Base-by-base conservation (phyloP, 345 rosid genomes). In the Citrus maxima region DNA sequence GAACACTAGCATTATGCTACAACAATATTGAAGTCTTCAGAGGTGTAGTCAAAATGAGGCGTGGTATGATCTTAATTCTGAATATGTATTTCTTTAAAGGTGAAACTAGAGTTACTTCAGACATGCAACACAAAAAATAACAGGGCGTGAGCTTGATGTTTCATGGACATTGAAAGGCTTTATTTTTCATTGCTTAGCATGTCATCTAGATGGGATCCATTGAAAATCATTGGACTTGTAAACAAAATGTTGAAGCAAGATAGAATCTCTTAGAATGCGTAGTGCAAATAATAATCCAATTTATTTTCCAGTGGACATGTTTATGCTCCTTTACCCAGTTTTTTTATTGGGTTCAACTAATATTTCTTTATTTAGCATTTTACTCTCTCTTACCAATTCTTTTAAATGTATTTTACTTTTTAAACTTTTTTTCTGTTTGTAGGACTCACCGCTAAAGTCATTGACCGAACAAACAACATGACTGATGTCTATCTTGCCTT, bases 1-100 rank as follows among this genome's bases (percentile, higher is more conserved):
- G 98, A 84, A 97, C 99, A 37, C 87, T 94, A 75, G 97, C 96
- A 70, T 74, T 94, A 73, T 94, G 99, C 88, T 91, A 92, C 86
- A 89, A 92, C 90, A 93, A 94, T 83, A 78, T 93, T 42, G 93
- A 94, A 89, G 91, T 97, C 87, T 97, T 97, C 85, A 84, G 93
- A 89, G 98, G 98, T 10, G 94, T 93, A 6, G 98, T 97, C 82
- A 93, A 97, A 82, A 81, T 97, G 93, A 94, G 99, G 87, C 95
- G 98, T 55, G 99, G 99, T 97, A 88, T 85, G 92, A 78, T 82
- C 49, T 30, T 82, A 24, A 34, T 73, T 72, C 54, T 10, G 2
- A 37, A 10, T 28, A 30, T 42, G 16, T 67, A 27, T 59, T 64
- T 77, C 73, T 68, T 70, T 70, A 46, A 22, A n/a, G 35, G 22